A percentile compares a stretch with the other conserved stretches of the same genome.
These are phyloP conservation scores for Cylindrotheca fusiformis DNA, from an alignment of 108 stramenopile species.

Conservation along the genomic window DNA sequence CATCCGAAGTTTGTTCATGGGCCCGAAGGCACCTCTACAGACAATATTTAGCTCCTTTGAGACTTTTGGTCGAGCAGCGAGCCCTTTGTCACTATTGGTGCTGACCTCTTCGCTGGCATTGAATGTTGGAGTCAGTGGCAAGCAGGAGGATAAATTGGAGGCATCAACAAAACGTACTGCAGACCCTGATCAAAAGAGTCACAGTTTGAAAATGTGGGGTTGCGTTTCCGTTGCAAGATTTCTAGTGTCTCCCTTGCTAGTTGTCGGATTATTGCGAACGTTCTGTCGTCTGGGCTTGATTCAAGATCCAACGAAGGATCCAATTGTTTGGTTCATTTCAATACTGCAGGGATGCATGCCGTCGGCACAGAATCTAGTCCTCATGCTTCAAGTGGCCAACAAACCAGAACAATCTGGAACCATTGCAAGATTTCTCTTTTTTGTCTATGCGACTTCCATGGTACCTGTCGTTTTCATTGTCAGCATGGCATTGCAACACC, in stretches of 20 bases:
- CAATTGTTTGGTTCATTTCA: constrained; percentile 39
- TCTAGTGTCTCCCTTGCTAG: constrained; percentile 24
- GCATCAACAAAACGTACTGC: background rate
- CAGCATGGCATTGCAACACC: constrained; percentile 11
- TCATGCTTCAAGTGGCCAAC: constrained; percentile 41
- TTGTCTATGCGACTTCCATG: constrained; percentile 31
- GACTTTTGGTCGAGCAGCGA: constrained; percentile 35
- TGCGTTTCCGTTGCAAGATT: constrained; percentile 29
- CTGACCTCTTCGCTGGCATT: constrained; percentile 33
- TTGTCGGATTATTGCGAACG: constrained; percentile 12
- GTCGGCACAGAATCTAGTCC: constrained; percentile 48
- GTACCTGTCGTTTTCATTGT: constrained; percentile 23
- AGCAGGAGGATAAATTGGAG: background rate
- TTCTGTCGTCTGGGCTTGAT: background rate
- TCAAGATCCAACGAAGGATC: constrained; percentile 1
- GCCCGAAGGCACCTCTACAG: constrained; percentile 7
- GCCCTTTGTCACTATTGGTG: constrained; percentile 28
- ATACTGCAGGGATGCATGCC: constrained; percentile 39
- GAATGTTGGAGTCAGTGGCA: constrained; percentile 9
- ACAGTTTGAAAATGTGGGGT: constrained; percentile 5
- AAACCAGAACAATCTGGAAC: constrained; percentile 18
- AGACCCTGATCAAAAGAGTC: background rate
- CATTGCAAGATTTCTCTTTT: constrained; percentile 39
- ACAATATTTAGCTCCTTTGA: constrained; percentile 17
- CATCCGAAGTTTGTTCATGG: constrained; percentile 11